Evolutionary conservation across 192 early-diverging fungal genomes (phyloP).

Genomic region (Paraglomus occultum): DNA sequence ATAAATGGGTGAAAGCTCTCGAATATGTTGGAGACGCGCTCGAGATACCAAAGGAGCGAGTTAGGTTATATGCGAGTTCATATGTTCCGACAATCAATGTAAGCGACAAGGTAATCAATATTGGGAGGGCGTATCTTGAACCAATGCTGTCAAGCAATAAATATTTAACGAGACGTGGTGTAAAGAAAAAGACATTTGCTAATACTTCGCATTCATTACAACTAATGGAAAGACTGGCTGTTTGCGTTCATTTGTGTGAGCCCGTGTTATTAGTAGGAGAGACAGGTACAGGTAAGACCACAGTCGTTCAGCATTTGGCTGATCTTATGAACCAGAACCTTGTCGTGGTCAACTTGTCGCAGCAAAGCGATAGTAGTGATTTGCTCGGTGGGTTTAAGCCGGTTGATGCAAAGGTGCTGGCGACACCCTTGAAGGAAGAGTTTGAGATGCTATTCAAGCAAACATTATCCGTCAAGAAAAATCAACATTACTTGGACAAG

Average conservation of each 20-base stretch:
- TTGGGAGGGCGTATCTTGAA: conserved; percentile 58
- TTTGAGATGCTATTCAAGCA: conserved; percentile 84
- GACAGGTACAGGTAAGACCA: conserved; percentile 98
- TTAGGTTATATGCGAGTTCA: conserved; percentile 68
- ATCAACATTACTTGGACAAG: conserved; percentile 81
- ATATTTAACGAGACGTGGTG: conserved; percentile 32
- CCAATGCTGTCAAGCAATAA: conserved; percentile 33
- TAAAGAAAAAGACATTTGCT: conserved; percentile 69
- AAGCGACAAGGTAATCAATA: conserved; percentile 37
- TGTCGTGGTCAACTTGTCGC: conserved; percentile 93
- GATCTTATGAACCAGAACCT: conserved; percentile 69
- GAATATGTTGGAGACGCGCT: conserved; percentile 67
- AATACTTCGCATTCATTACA: conserved; percentile 78
- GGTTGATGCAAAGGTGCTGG: conserved; percentile 78
- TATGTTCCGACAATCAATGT: conserved; percentile 62
- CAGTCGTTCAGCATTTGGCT: conserved; percentile 90
- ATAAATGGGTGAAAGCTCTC: conserved; percentile 58
- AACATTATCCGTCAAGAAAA: conserved; percentile 87
- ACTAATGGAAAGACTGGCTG: conserved; percentile 83
- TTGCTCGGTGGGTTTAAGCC: conserved; percentile 97
- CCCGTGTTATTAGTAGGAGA: conserved; percentile 93
- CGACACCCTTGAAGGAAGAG: conserved; percentile 73
- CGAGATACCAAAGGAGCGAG: conserved; percentile 61
- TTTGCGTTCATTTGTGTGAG: conserved; percentile 75
- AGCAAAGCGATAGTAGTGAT: conserved; percentile 94